Conservation (phyloP, 257 asterid species). For the Petrea volubilis region DNA sequence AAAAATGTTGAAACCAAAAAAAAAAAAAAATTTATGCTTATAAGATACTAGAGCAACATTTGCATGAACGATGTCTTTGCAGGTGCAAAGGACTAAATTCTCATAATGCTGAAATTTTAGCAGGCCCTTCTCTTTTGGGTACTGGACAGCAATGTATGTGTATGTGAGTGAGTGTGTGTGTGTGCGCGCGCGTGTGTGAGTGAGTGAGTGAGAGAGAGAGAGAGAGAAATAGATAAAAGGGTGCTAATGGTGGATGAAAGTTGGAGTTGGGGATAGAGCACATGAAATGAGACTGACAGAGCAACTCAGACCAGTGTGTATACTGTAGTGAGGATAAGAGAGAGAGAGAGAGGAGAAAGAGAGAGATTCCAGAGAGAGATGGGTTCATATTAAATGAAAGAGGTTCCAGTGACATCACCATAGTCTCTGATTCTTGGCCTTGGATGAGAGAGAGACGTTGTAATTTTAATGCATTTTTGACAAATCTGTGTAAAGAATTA, state of each 20-base stretch:
- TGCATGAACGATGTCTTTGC: background rate
- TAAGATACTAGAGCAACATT: background rate
- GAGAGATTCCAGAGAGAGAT: constrained; percentile 24
- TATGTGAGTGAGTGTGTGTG: constrained; percentile 18
- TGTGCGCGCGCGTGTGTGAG: background rate
- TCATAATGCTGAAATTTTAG: constrained; percentile 18
- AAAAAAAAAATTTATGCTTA: background rate
- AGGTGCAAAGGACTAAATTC: background rate
- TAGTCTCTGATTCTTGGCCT: constrained; percentile 39
- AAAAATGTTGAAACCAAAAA: background rate
- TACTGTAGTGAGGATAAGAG: constrained; percentile 37
- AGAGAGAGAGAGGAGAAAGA: constrained; percentile 35
- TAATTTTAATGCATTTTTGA: constrained; percentile 23
- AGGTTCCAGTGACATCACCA: constrained; percentile 28
- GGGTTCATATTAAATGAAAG: constrained; percentile 43
- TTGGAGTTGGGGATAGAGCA: constrained; percentile 45
- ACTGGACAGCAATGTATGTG: background rate
- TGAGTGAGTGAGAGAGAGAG: constrained; percentile 12
- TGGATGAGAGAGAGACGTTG: constrained; percentile 35
- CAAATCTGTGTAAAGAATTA: constrained; percentile 7
- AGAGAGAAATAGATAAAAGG: constrained; percentile 31
- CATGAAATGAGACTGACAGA: constrained; percentile 79
- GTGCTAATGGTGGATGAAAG: constrained; percentile 47
- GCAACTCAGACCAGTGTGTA: constrained; percentile 33
- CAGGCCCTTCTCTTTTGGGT: background rate